These are phyloP conservation scores for Beauveria sp. DNA, from an alignment of 2,329 filamentous ascomycete species.

Conservation along the genomic window DNA sequence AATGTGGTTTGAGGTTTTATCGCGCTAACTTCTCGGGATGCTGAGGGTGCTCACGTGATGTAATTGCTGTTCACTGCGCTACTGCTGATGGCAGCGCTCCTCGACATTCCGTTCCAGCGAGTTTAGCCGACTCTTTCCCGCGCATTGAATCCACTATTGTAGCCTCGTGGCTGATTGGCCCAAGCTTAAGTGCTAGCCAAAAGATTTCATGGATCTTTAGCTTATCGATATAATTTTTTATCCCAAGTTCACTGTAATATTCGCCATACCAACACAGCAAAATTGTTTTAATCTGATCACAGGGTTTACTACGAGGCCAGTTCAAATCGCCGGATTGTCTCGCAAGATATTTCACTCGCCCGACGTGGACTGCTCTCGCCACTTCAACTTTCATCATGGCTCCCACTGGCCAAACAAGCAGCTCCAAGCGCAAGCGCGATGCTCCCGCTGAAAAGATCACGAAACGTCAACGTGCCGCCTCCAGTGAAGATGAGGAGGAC, in stretches of 20 bases:
- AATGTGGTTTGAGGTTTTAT: constrained; percentile 45
- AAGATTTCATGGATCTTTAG: constrained; percentile 25
- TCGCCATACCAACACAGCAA: neutral
- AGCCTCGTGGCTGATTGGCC: constrained; percentile 5
- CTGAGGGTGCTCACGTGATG: constrained; percentile 11
- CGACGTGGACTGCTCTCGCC: neutral
- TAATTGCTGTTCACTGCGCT: neutral
- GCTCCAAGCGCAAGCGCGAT: constrained; percentile 46
- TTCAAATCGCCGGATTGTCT: neutral
- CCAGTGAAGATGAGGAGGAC: constrained; percentile 42
- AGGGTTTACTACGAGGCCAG: neutral
- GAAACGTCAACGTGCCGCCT: constrained; percentile 41
- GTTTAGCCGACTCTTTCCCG: constrained; percentile 13
- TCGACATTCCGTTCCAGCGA: neutral
- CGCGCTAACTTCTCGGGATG: constrained; percentile 24
- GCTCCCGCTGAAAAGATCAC: constrained; percentile 34
- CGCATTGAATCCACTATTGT: neutral
- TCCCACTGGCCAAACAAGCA: constrained; percentile 18
- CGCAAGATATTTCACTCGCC: neutral
- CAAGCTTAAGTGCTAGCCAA: constrained; percentile 13
- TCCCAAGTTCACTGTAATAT: neutral
- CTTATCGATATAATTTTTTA: constrained; percentile 16
- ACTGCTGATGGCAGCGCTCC: neutral
- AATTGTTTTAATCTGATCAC: neutral
- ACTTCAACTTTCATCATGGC: constrained; percentile 19